Percentiles rank a stretch among this genome's conserved stretches.
Conservation (phyloP, 768 basidiomycete species). For the Coprinellus micaceus region DNA sequence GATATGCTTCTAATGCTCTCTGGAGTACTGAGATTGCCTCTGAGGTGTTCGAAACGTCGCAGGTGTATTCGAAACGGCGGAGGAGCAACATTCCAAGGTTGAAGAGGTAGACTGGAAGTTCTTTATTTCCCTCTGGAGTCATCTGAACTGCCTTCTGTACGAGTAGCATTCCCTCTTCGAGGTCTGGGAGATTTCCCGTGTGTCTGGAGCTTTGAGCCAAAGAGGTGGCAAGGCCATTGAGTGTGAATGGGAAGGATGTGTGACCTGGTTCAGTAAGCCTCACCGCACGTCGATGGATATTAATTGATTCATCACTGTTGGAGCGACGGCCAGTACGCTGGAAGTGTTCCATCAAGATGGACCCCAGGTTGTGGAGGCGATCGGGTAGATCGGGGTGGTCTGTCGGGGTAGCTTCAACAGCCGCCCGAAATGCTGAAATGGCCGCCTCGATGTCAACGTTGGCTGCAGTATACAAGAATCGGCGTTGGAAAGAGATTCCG, state of each 20-base stretch:
- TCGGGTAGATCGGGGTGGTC: slow-evolving; percentile 14
- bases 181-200: too few relatives aligned
- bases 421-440: background rate
- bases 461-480: background rate
- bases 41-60: slow-evolving; percentile 16
- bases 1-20: slow-evolving; percentile 2
- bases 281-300: too few relatives aligned
- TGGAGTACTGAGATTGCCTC: slow-evolving; percentile 6
- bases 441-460: background rate
- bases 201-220: too few relatives aligned
- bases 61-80: slow-evolving; percentile 19
- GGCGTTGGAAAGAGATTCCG: background rate
- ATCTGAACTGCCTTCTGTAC: slow-evolving; percentile 19
- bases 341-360: slow-evolving; percentile 21
- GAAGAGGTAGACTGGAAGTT: slow-evolving; percentile 13
- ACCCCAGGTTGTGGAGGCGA: slow-evolving; percentile 12
- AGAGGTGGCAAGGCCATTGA: too few relatives aligned
- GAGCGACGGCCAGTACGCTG: slow-evolving; percentile 13
- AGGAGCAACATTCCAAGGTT: slow-evolving; percentile 17
- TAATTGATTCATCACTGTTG: slow-evolving; percentile 27
- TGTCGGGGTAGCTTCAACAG: background rate
- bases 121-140: slow-evolving; percentile 15
- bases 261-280: too few relatives aligned
- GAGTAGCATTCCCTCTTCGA: too few relatives aligned
- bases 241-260: too few relatives aligned